Base-by-base conservation (phyloP, 495 filamentous ascomycete genomes). In the Podospora fimiseda region DNA sequence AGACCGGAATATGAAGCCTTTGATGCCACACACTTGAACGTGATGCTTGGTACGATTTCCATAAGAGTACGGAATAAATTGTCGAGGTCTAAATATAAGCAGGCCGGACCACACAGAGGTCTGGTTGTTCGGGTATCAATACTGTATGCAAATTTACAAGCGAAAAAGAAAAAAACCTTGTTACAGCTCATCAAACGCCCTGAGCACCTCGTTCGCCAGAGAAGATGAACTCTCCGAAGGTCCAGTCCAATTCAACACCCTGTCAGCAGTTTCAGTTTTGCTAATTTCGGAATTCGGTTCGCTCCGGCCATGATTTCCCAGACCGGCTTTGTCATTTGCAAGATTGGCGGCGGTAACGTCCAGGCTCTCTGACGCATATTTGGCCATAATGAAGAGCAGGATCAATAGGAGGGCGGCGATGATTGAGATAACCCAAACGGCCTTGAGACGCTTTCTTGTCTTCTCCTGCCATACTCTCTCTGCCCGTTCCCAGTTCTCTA, bases 381-480 rank as follows among this genome's bases (percentile, higher is more conserved):
- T 69, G 7, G 66, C 63, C 18, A 68, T 64, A 14, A 73, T 38
- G 27, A 76, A 56, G 27, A 77, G 50, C 30, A 74, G 51, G 8
- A 80, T 56, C 15, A 83, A 33, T 4, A 74, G 70, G 30, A 80
- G 63, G 14, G 74, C 50, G 39, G 78, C 46, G 20, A 72, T 66
- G 15, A 61, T 60, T 9, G 79, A 75, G 37, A 80, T 60, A 8
- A 75, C 70, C 84, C 83, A 87, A 57, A 85, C 67, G 21, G 80
- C 74, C 46, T 77, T 82, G 21, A 88, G 68, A 13, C 84, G 70
- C 60, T 74, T 80, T 57, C 80, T 77, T 1, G 83, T 83, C 51
- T 74, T 79, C 52, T 81, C 81, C 71, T 88, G 83, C 83, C 82
- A 89, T 60, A 88, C 85, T 36, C 63, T 67, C 59, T 93, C 88